A percentile compares a stretch with the other conserved stretches of the same genome.
phyloP scores from a whole-genome alignment of 2,329 filamentous ascomycete species.

The Cercospora zeina region DNA sequence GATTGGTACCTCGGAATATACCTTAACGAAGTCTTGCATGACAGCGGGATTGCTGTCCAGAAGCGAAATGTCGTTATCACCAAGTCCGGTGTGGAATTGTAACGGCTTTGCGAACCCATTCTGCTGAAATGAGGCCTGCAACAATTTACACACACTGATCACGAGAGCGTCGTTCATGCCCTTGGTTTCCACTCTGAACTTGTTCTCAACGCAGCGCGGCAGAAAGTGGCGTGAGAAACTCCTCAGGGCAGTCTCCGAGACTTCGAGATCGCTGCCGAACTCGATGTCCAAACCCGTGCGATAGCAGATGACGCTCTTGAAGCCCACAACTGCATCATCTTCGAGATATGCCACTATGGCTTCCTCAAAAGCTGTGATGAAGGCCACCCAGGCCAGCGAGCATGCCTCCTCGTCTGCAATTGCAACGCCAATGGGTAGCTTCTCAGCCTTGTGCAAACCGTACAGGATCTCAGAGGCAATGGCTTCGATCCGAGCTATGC shows the following conservation, averaged over 20 bases:
- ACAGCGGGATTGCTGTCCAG: conserved; percentile 71
- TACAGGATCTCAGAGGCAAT: conserved; percentile 65
- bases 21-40: conserved; percentile 70
- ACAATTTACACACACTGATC: conserved; percentile 60
- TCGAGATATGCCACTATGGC: conserved; percentile 59
- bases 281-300: conserved; percentile 69
- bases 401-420: conserved; percentile 38
- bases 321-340: conserved; percentile 70
- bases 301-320: conserved; percentile 84
- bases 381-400: conserved; percentile 43
- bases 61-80: conserved; percentile 75
- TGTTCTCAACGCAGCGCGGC: conserved; percentile 42
- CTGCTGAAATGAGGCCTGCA: conserved; percentile 50
- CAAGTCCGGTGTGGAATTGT: conserved; percentile 81
- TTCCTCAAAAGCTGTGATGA: conserved; percentile 54
- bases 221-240: conserved; percentile 46
- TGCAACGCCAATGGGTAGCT: conserved; percentile 34
- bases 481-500: conserved; percentile 76
- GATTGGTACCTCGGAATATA: conserved; percentile 69
- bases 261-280: conserved; percentile 47
- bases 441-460: conserved; percentile 41
- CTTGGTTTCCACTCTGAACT: conserved; percentile 60
- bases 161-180: conserved; percentile 71
- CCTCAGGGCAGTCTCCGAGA: conserved; percentile 36
- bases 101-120: conserved; percentile 64